Evolutionary conservation across 2,329 filamentous ascomycete species (phyloP).

Genomic region (Elsinoe ampelina): DNA sequence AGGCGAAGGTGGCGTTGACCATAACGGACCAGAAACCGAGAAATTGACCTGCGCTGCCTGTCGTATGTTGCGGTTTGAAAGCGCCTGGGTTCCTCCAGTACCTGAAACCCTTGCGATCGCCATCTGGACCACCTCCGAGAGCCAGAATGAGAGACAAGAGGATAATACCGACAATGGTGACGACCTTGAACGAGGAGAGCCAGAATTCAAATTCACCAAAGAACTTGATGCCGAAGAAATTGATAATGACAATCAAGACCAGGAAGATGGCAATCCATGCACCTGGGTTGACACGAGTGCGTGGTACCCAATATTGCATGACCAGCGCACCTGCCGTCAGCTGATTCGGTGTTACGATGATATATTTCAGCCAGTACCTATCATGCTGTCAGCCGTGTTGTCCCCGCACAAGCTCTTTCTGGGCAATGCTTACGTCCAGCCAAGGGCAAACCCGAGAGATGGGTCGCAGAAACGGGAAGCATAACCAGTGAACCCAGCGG

Average conservation of each 20-base stretch:
- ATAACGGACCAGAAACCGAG: slow-evolving; percentile 33
- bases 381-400: slow-evolving; percentile 21
- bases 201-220: slow-evolving; percentile 44
- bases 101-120: slow-evolving; percentile 35
- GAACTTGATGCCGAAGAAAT: slow-evolving; percentile 28
- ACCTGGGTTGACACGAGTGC: slow-evolving; percentile 61
- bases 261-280: slow-evolving; percentile 62
- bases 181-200: slow-evolving; percentile 39
- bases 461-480: slow-evolving; percentile 71
- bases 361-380: slow-evolving; percentile 60
- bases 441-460: slow-evolving; percentile 68
- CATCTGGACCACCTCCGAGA: slow-evolving; percentile 34
- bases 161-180: slow-evolving; percentile 38
- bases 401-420: slow-evolving; percentile 3
- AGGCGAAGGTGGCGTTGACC: slow-evolving; percentile 69
- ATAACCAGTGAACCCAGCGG: slow-evolving; percentile 73
- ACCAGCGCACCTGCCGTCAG: slow-evolving; percentile 71
- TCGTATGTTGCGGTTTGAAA: slow-evolving; percentile 33
- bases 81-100: slow-evolving; percentile 38
- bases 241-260: slow-evolving; percentile 31
- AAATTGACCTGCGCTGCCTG: slow-evolving; percentile 32
- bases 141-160: slow-evolving; percentile 36
- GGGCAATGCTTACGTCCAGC: slow-evolving; percentile 42
- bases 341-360: slow-evolving; percentile 78
- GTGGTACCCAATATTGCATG: slow-evolving; percentile 64